Conservation (phyloP, 192 early-diverging fungal genomes). For the Gaertneriomyces sp. region DNA sequence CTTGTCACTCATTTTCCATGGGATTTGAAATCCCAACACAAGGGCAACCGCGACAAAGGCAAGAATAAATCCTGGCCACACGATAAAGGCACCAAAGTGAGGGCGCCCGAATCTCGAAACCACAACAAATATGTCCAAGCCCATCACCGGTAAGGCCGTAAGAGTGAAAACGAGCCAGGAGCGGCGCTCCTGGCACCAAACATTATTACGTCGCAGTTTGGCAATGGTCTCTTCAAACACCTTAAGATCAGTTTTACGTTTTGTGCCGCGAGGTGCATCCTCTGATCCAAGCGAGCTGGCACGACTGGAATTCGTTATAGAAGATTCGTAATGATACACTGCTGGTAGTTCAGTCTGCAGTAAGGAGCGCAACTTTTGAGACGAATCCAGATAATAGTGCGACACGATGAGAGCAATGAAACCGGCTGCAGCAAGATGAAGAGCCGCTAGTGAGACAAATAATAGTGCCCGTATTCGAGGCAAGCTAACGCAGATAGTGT, state of each 20-base stretch:
- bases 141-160: not conserved
- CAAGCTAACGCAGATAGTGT: not conserved
- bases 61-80: not conserved
- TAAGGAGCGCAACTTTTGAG: not conserved
- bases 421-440: not conserved
- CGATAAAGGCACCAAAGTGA: not conserved
- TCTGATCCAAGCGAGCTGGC: not conserved
- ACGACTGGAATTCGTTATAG: not conserved
- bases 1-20: conserved; percentile 6
- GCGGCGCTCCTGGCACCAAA: not conserved
- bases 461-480: not conserved
- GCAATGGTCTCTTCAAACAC: not conserved
- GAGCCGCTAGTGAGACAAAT: not conserved
- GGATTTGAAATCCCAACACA: not conserved
- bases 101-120: not conserved
- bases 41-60: not conserved
- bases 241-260: not conserved
- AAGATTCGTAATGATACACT: conserved; percentile 4
- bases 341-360: not conserved
- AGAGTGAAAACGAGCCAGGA: not conserved
- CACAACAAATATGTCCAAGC: not conserved
- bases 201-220: not conserved
- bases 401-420: conserved; percentile 1
- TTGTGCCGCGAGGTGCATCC: not conserved
- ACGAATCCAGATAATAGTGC: not conserved